A percentile compares a stretch with the other conserved stretches of the same genome.
Evolutionary conservation across 2,329 filamentous ascomycete genomes (phyloP).

Genomic region (Phyllosticta paracitricarpa): DNA sequence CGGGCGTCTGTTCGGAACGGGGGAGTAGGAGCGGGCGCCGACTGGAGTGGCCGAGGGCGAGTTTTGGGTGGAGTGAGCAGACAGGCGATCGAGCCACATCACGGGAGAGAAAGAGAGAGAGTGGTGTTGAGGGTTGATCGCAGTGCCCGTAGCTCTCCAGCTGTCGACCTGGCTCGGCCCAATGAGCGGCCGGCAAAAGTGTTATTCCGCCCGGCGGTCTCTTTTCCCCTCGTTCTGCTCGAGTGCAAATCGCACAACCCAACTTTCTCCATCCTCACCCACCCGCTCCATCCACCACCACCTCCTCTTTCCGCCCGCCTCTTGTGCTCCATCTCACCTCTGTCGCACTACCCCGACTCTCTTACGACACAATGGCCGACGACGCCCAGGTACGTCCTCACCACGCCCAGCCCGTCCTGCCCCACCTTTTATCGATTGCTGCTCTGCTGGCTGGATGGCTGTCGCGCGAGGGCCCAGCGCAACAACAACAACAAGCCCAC

Average conservation of each 20-base stretch:
- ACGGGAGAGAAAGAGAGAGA: conserved; percentile 13
- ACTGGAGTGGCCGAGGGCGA: conserved; percentile 31
- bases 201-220: conserved; percentile 5
- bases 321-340: conserved; percentile 22
- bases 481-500: neutral
- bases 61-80: conserved; percentile 54
- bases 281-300: conserved; percentile 9
- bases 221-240: conserved; percentile 9
- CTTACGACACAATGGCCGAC: conserved; percentile 52
- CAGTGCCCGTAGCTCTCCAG: neutral
- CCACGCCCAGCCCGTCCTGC: conserved; percentile 19
- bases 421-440: conserved; percentile 26
- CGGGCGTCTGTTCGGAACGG: conserved; percentile 58
- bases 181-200: conserved; percentile 5
- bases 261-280: conserved; percentile 8
- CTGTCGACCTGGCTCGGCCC: neutral
- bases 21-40: conserved; percentile 60
- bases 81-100: conserved; percentile 90
- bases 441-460: neutral
- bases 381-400: conserved; percentile 50
- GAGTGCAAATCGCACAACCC: conserved; percentile 10
- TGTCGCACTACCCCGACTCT: conserved; percentile 23
- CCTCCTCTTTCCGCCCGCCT: conserved; percentile 14
- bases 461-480: conserved; percentile 19
- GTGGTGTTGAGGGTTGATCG: neutral